A percentile compares a stretch with the other conserved stretches of the same genome.
Conservation (phyloP, 2,329 filamentous ascomycete genomes). For the Trichoderma sp. region DNA sequence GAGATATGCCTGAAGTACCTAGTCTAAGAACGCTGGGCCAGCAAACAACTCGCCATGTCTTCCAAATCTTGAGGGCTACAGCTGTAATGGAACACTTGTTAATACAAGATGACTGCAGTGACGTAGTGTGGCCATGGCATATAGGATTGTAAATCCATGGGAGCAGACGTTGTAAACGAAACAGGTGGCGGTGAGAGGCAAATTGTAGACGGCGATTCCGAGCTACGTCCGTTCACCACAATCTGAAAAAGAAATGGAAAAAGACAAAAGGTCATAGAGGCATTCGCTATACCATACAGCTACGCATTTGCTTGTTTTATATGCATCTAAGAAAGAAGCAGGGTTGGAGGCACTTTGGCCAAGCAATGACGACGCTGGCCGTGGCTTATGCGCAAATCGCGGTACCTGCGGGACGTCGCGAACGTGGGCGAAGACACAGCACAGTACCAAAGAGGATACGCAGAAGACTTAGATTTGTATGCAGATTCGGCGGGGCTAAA, state of each 20-base stretch:
- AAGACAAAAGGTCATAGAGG: background rate
- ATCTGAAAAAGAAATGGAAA: background rate
- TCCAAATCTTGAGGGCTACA: background rate
- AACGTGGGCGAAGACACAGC: background rate
- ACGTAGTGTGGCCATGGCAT: background rate
- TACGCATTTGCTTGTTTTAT: background rate
- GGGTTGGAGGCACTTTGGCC: background rate
- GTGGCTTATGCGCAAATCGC: constrained; percentile 13
- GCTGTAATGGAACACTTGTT: background rate
- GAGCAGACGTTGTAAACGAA: background rate
- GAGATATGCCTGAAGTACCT: background rate
- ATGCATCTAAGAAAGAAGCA: background rate
- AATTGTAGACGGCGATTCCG: background rate
- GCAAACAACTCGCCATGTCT: background rate
- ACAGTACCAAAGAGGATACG: background rate
- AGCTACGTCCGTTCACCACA: background rate
- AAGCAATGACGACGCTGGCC: constrained; percentile 20
- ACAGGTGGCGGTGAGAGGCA: constrained; percentile 13
- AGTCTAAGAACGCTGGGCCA: background rate
- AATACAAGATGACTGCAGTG: background rate
- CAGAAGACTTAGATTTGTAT: background rate
- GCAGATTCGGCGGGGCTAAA: rapidly evolving
- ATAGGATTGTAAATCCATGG: too few relatives aligned
- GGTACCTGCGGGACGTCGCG: background rate
- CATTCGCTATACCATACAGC: background rate